Conservation (phyloP, 192 early-diverging fungal species). For the Linnemannia schmuckeri region DNA sequence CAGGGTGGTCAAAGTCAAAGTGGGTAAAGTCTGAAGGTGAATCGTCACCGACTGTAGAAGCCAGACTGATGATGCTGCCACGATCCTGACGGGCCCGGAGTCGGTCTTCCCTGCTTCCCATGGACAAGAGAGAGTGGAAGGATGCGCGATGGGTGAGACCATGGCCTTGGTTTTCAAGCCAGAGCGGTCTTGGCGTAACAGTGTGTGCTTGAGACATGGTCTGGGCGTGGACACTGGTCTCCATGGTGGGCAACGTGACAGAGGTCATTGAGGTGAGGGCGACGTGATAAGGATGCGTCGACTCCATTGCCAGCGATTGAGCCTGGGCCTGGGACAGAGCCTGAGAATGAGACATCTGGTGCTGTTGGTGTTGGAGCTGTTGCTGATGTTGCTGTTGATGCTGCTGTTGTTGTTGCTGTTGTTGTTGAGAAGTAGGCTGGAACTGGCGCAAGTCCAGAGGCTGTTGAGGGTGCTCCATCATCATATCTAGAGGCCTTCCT, state of each 20-base stretch:
- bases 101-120: slow-evolving; percentile 32
- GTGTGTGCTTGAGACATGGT: slow-evolving; percentile 21
- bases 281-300: slow-evolving; percentile 45
- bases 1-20: slow-evolving; percentile 28
- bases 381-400: slow-evolving; percentile 27
- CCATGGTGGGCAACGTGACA: not conserved
- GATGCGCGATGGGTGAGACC: slow-evolving; percentile 43
- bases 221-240: slow-evolving; percentile 14
- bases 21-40: slow-evolving; percentile 49
- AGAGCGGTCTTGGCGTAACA: slow-evolving; percentile 32
- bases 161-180: slow-evolving; percentile 32
- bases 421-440: slow-evolving; percentile 31
- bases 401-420: slow-evolving; percentile 13
- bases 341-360: not conserved
- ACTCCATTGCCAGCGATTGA: slow-evolving; percentile 21
- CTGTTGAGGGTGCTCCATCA: slow-evolving; percentile 52
- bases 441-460: slow-evolving; percentile 47
- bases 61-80: slow-evolving; percentile 53
- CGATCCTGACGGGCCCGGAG: slow-evolving; percentile 45
- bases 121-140: slow-evolving; percentile 41
- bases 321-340: not conserved
- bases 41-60: slow-evolving; percentile 50
- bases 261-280: slow-evolving; percentile 5
- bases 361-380: not conserved
- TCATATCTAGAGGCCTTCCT: slow-evolving; percentile 36